Percentiles rank a stretch among this genome's conserved stretches.
These are phyloP conservation scores for Liquidambar formosana DNA, from an alignment of 164 flowering plant species.

Conservation along the genomic window DNA sequence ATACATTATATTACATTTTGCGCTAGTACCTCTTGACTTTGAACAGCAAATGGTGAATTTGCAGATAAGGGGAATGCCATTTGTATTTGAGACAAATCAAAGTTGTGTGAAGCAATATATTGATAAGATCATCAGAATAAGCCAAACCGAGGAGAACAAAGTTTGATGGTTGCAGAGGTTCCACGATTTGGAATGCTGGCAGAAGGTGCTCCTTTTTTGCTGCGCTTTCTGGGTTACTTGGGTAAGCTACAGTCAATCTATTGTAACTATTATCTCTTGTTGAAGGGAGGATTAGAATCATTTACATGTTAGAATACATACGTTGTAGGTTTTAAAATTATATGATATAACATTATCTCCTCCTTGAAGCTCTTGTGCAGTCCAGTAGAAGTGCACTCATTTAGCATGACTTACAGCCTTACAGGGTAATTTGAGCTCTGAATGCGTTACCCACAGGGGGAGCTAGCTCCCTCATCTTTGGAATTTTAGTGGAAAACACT, in stretches of 20 bases:
- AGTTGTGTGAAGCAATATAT: slow-evolving; percentile 39
- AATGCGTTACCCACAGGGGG: no score
- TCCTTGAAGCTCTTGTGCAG: no score
- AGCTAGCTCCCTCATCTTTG: no score
- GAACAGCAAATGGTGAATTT: slow-evolving; percentile 1
- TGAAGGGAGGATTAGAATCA: background rate
- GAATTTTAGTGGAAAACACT: no score
- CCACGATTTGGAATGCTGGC: slow-evolving; percentile 1
- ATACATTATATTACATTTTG: background rate
- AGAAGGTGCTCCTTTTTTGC: slow-evolving; percentile 19
- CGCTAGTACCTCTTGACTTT: background rate
- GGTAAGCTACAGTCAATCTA: background rate
- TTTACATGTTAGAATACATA: background rate
- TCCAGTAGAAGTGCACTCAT: no score
- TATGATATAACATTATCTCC: background rate
- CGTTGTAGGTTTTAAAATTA: background rate
- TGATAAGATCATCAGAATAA: slow-evolving; percentile 21
- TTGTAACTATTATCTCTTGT: slow-evolving; percentile 3
- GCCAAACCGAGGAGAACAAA: slow-evolving; percentile 18
- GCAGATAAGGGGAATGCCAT: slow-evolving; percentile 69
- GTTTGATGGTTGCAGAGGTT: slow-evolving; percentile 14
- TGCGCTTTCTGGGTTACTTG: slow-evolving; percentile 15
- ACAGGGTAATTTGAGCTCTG: no score
- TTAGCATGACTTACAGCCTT: no score
- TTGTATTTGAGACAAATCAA: slow-evolving; percentile 63